Evolutionary conservation across 164 flowering plant species (phyloP).

Genomic region (Aristolochia fimbriata): DNA sequence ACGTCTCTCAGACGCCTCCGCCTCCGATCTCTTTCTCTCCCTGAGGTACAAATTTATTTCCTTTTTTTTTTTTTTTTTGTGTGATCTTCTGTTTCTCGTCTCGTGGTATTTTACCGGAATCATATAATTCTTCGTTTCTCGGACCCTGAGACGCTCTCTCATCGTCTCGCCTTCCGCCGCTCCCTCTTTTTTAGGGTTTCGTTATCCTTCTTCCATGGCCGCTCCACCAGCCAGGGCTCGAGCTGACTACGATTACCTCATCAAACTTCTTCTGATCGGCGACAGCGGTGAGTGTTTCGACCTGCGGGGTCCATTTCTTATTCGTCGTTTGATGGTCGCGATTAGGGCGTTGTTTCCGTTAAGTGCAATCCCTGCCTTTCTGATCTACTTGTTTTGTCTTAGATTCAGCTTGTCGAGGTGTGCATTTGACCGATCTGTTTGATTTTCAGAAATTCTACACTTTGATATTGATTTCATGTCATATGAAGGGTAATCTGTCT

Average conservation of each 20-base stretch:
- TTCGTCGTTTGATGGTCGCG: not conserved
- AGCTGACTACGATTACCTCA: slow-evolving; percentile 73
- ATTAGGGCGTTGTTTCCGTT: not conserved
- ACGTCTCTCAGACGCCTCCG: slow-evolving; percentile 1
- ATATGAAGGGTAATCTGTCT: too few relatives aligned
- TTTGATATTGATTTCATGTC: too few relatives aligned
- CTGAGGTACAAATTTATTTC: not conserved
- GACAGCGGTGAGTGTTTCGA: slow-evolving; percentile 48
- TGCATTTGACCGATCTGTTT: too few relatives aligned
- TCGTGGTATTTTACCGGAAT: not conserved
- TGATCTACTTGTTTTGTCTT: too few relatives aligned
- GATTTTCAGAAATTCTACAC: too few relatives aligned
- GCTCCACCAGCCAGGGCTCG: slow-evolving; percentile 78
- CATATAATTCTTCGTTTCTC: not conserved
- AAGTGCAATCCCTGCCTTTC: too few relatives aligned
- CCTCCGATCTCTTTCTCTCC: not conserved
- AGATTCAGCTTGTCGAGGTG: too few relatives aligned
- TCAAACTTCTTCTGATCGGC: slow-evolving; percentile 71
- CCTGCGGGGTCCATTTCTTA: not conserved
- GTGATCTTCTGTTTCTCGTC: not conserved
- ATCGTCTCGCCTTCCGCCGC: not conserved
- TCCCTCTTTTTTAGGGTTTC: not conserved
- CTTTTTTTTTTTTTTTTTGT: not conserved
- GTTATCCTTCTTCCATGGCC: slow-evolving; percentile 33
- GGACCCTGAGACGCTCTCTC: not conserved